Base-by-base conservation (phyloP, 768 basidiomycete genomes). In the Tulasnella sp. region DNA sequence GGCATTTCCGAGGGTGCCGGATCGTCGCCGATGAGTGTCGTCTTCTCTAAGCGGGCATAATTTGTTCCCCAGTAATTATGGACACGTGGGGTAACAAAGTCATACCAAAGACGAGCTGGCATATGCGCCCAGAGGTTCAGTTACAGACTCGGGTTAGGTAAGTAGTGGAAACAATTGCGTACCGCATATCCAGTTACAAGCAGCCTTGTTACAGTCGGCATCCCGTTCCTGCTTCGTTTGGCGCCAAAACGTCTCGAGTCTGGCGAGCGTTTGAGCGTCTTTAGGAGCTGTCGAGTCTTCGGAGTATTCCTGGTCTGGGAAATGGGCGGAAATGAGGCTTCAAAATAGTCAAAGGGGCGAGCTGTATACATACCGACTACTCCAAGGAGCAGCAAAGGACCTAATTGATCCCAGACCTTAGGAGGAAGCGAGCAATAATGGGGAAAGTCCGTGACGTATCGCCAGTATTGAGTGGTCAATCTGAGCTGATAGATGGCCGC, bases 271-370 rank as follows among this genome's bases (percentile, higher is more conserved):
- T 45, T 72, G 1, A 5, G 29, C n/a, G 40, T 72, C 40, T 45
- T 72, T 72, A n/a, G 71, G 37, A n/a, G 71, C 40, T n/a, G 71
- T 72, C 19, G 71, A 72, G 37, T 72, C 40, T 12, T 45, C 40
- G 31, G 40, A 45, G 49, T 52, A 72, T 31, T 34, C 40, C 31
- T 45, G 38, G 31, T 72, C 39, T 40, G n/a, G 22, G n/a, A n/a
- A n/a, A n/a, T n/a, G 12, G 31, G 37, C 3, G 14, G 22, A 29
- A 4, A 6, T 40, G 14, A 42, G 39, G 42, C 42, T 15, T 8
- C 19, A 40, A 37, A 31, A 39, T 34, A 11, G 3, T 2, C 39
- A 37, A 22, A 37, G 12, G 19, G 2, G 5, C 37, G 1, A 22
- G 2, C 3, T 40, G 25, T 31, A 17, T 3, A 6, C 39, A 1